Percentiles rank a stretch among this genome's conserved stretches.
Evolutionary conservation across 371 early-diverging fungal genomes (phyloP).

Genomic region (Entomophthora muscae): DNA sequence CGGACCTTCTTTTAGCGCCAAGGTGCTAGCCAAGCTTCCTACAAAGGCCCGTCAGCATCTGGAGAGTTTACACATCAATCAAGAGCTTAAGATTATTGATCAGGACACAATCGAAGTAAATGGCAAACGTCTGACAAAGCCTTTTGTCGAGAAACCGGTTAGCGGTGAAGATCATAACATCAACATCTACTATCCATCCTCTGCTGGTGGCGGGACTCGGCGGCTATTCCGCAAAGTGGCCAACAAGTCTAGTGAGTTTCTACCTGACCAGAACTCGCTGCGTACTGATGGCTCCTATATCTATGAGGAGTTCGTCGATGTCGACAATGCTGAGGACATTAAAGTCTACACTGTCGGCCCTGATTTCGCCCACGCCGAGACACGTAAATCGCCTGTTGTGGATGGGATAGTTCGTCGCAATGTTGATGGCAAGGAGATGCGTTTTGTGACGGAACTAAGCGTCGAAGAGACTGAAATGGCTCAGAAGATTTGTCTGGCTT

Average conservation of each 20-base stretch:
- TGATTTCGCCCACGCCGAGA: slow-evolving; percentile 87
- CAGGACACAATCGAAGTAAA: slow-evolving; percentile 58
- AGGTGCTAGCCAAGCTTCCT: slow-evolving; percentile 24
- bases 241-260: slow-evolving; percentile 89
- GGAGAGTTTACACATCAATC: slow-evolving; percentile 13
- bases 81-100: slow-evolving; percentile 32
- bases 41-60: slow-evolving; percentile 27
- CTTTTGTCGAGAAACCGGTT: slow-evolving; percentile 97
- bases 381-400: slow-evolving; percentile 94
- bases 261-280: slow-evolving; percentile 40
- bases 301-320: slow-evolving; percentile 90
- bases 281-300: slow-evolving; percentile 73
- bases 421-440: slow-evolving; percentile 93
- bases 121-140: slow-evolving; percentile 51
- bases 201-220: slow-evolving; percentile 81
- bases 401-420: slow-evolving; percentile 94
- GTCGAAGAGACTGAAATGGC: slow-evolving; percentile 74
- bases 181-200: slow-evolving; percentile 75
- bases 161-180: slow-evolving; percentile 96
- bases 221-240: slow-evolving; percentile 92
- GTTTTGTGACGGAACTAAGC: slow-evolving; percentile 69
- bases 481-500: slow-evolving; percentile 52
- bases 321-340: slow-evolving; percentile 90
- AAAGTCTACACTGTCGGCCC: slow-evolving; percentile 94
- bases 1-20: slow-evolving; percentile 33